Conservation (phyloP, 2,329 filamentous ascomycete species). For the Fusarium sp. region DNA sequence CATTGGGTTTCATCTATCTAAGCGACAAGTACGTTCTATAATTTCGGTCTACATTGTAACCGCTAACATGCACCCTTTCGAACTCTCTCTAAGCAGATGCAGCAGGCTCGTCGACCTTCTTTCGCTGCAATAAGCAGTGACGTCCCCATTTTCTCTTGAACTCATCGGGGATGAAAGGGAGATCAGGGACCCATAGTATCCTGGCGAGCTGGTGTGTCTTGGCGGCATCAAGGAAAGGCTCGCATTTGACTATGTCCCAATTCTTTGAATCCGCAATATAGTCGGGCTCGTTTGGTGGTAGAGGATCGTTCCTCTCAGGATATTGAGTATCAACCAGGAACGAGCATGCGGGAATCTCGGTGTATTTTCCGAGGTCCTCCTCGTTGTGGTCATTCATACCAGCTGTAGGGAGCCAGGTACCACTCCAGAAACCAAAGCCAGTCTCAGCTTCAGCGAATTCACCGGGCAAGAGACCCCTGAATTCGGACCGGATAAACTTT, state of each 20-base stretch:
- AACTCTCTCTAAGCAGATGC: neutral
- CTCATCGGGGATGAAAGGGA: constrained; percentile 74
- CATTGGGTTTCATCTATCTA: constrained; percentile 2
- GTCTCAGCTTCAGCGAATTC: constrained; percentile 83
- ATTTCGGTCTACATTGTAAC: constrained; percentile 5
- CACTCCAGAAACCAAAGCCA: constrained; percentile 80
- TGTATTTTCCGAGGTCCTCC: constrained; percentile 90
- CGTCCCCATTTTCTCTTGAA: constrained; percentile 84
- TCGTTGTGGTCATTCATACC: constrained; percentile 94
- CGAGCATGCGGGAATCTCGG: constrained; percentile 78
- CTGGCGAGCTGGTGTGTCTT: constrained; percentile 80
- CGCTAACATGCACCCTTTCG: neutral
- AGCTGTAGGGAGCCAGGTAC: constrained; percentile 83
- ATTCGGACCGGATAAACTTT: constrained; percentile 93
- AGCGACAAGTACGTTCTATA: constrained; percentile 13
- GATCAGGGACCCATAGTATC: constrained; percentile 84
- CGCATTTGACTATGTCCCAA: constrained; percentile 84
- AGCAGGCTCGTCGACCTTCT: constrained; percentile 35
- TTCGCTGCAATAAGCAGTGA: constrained; percentile 84
- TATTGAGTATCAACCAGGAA: constrained; percentile 92
- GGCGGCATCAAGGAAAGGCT: constrained; percentile 83
- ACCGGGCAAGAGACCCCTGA: constrained; percentile 87
- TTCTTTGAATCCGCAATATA: constrained; percentile 78
- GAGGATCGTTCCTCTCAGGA: constrained; percentile 62
- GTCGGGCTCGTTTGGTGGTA: constrained; percentile 80